Conservation (phyloP, 371 early-diverging fungal genomes). For the Mortierella polycephala region DNA sequence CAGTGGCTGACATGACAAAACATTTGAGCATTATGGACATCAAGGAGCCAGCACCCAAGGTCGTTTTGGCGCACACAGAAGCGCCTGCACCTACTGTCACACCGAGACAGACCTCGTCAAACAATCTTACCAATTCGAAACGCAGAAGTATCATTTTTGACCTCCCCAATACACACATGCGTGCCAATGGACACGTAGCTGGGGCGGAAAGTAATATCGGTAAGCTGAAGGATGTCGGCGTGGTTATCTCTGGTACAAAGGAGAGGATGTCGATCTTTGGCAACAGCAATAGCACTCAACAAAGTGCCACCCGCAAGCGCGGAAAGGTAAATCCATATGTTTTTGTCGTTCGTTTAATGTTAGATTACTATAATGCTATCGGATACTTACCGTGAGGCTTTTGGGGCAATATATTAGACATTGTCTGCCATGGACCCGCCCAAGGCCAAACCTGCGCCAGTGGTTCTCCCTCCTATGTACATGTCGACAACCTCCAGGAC, state of each 20-base stretch:
- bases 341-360: background rate
- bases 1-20: slow-evolving; percentile 37
- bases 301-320: slow-evolving; percentile 33
- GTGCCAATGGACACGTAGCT: slow-evolving; percentile 8
- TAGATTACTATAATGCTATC: too few species aligned
- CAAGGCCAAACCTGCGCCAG: slow-evolving; percentile 39
- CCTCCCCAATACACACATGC: slow-evolving; percentile 11
- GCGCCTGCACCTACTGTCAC: slow-evolving; percentile 2
- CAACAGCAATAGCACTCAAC: slow-evolving; percentile 2
- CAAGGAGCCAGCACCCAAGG: slow-evolving; percentile 24
- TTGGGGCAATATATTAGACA: slow-evolving; percentile 12
- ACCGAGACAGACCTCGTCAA: slow-evolving; percentile 11
- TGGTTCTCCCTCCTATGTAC: slow-evolving; percentile 49
- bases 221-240: slow-evolving; percentile 44
- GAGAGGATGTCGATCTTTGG: slow-evolving; percentile 40
- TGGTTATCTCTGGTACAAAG: slow-evolving; percentile 26
- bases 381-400: background rate
- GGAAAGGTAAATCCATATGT: slow-evolving; percentile 38
- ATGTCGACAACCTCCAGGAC: slow-evolving; percentile 39
- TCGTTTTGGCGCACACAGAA: slow-evolving; percentile 12
- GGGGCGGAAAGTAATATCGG: slow-evolving; percentile 12
- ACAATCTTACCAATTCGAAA: slow-evolving; percentile 8
- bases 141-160: slow-evolving; percentile 51
- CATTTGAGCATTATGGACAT: slow-evolving; percentile 36
- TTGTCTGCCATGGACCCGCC: slow-evolving; percentile 52